Base-by-base conservation (phyloP, 306 rosid genomes). In the Ormosia emarginata region DNA sequence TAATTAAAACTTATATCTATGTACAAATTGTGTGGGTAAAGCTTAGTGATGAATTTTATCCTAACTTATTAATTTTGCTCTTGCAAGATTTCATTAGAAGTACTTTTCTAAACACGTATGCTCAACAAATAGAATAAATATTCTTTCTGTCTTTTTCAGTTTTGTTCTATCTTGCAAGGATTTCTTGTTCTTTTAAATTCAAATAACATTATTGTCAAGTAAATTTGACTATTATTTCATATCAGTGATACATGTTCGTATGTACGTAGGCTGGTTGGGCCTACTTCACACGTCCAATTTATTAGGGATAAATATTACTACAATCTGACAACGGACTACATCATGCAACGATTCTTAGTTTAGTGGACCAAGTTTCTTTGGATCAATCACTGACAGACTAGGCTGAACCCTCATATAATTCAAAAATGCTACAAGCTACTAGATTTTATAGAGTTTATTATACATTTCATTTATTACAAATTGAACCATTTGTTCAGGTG, bases 401-500 rank as follows among this genome's bases (percentile, higher is more conserved):
- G 98, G 87, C 47, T 89, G 95, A 94, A 79, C 97, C 98, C 11
- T 64, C 80, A 50, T 87, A 76, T 70, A 79, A 85, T 37, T 76
- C 89, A 6, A 77, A 30, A 37, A 17, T 66, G 56, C 52, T 78
- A 44, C 84, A 74, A 52, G 44, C 46, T 69, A 58, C 43, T 41
- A 89, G 87, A 55, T 72, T 63, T 55, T 84, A 86, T 13, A 66
- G 80, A 65, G 90, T 92, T 84, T 83, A 77, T 59, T 83, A 88
- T 70, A 95, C 97, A 57, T 85, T 94, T 80, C 90, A 81, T 80
- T 82, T 92, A 8, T 85, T 94, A 87, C 91, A 86, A 81, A 92
- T 86, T 13, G 98, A 94, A 62, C 89, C 91, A 56, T 77, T 88
- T 33, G 84, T 94, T 78, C 93, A 90, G 98, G 98, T 92, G 58